Percentiles rank a stretch among this genome's conserved stretches.
Conservation (phyloP, 257 asterid genomes). For the Plectranthus barbatus region DNA sequence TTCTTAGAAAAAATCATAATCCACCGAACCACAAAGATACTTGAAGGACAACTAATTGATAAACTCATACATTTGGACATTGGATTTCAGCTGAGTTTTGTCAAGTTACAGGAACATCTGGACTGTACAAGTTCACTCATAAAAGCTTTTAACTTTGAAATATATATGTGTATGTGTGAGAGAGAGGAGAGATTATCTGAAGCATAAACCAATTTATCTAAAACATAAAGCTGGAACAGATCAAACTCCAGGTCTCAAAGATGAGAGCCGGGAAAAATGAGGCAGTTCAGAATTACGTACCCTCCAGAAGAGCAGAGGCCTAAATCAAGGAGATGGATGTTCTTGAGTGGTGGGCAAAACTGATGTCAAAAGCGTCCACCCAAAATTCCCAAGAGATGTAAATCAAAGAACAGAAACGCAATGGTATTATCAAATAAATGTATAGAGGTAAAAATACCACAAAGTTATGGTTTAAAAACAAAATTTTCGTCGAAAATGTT, state of each 20-base stretch:
- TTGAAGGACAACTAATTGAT: neutral
- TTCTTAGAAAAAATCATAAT: neutral
- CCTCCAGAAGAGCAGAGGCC: constrained; percentile 99
- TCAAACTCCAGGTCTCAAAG: neutral
- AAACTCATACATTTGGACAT: neutral
- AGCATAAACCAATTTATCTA: neutral
- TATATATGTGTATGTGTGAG: neutral
- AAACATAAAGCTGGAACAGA: neutral
- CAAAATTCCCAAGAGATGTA: constrained; percentile 72
- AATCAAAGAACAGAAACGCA: constrained; percentile 11
- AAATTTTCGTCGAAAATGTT: too few relatives aligned
- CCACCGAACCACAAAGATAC: neutral
- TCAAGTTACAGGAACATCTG: neutral
- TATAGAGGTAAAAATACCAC: too few relatives aligned
- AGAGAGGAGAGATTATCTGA: neutral
- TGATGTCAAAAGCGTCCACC: constrained; percentile 94
- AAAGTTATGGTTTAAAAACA: too few relatives aligned
- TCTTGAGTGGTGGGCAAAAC: constrained; percentile 72
- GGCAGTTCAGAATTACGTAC: constrained; percentile 25
- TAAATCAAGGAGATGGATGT: constrained; percentile 91
- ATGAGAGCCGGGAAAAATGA: neutral
- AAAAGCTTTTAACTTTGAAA: too few relatives aligned
- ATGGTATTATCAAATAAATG: too few relatives aligned
- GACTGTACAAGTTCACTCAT: neutral
- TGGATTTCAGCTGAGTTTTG: neutral